phyloP scores from a whole-genome alignment of 2,329 filamentous ascomycete genomes.

The Fusarium mexicanum region DNA sequence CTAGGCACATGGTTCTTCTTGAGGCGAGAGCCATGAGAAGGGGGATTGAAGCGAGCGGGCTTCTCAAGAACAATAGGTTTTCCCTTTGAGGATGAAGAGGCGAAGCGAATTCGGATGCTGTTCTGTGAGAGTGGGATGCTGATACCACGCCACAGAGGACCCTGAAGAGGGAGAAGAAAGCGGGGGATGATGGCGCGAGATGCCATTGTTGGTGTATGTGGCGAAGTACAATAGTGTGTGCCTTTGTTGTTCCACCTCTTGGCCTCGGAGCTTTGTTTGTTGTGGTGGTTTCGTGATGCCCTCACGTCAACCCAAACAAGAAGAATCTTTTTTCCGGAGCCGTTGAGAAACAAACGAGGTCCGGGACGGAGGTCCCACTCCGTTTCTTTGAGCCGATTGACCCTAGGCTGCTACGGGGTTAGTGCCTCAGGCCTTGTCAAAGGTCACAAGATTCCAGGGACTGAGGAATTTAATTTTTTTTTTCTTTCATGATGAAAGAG shows the following conservation, averaged over 20 bases:
- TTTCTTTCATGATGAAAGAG: constrained; percentile 12
- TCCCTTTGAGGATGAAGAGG: constrained; percentile 44
- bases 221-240: not conserved
- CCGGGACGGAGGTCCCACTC: constrained; percentile 29
- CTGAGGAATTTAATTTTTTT: constrained; percentile 2
- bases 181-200: constrained; percentile 67
- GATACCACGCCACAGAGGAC: constrained; percentile 63
- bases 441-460: not conserved
- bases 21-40: constrained; percentile 83
- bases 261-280: constrained; percentile 16
- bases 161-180: constrained; percentile 73
- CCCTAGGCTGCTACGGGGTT: constrained; percentile 11
- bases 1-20: constrained; percentile 64
- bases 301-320: constrained; percentile 23
- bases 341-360: constrained; percentile 22
- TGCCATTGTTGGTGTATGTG: constrained; percentile 48
- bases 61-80: constrained; percentile 82
- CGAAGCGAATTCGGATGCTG: constrained; percentile 49
- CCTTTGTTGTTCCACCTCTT: constrained; percentile 1
- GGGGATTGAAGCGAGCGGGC: constrained; percentile 88
- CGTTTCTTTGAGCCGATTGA: constrained; percentile 2
- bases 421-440: constrained; percentile 1
- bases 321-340: constrained; percentile 41
- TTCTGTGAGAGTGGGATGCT: constrained; percentile 49
- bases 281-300: constrained; percentile 30